These are phyloP conservation scores for Penicillium sp. DNA, from an alignment of 2,329 filamentous ascomycete species.

Conservation along the genomic window DNA sequence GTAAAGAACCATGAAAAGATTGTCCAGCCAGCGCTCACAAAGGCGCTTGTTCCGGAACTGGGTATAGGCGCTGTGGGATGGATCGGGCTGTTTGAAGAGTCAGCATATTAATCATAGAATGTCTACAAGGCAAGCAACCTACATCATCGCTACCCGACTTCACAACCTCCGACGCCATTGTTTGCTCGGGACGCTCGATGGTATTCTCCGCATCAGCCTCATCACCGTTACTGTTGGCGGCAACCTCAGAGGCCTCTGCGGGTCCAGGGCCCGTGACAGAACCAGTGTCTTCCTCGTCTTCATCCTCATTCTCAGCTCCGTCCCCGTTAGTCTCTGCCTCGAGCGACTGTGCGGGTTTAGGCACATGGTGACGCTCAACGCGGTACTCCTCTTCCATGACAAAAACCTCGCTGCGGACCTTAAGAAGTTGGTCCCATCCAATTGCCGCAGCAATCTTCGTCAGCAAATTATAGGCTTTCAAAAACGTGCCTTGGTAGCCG, in stretches of 20 bases:
- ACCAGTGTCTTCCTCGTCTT: conserved; percentile 28
- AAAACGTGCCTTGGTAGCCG: conserved; percentile 90
- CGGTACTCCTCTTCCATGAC: conserved; percentile 99
- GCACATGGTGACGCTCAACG: conserved; percentile 61
- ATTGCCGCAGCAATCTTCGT: conserved; percentile 97
- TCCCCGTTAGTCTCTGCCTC: conserved; percentile 34
- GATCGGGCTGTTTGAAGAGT: conserved; percentile 52
- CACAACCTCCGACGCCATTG: conserved; percentile 71
- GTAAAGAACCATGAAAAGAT: conserved; percentile 98
- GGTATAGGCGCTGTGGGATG: conserved; percentile 71
- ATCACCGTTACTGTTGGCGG: conserved; percentile 33
- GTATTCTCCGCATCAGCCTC: conserved; percentile 35
- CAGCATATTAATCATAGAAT: neutral
- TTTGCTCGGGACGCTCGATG: conserved; percentile 77
- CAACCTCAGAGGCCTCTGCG: conserved; percentile 25
- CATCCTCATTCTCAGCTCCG: conserved; percentile 28
- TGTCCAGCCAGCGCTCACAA: conserved; percentile 97
- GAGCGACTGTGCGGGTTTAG: conserved; percentile 75
- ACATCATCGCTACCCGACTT: conserved; percentile 74
- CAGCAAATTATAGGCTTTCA: conserved; percentile 88
- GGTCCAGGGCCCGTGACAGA: conserved; percentile 20
- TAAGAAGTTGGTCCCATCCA: conserved; percentile 93
- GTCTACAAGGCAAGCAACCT: conserved; percentile 28
- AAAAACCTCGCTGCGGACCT: conserved; percentile 93
- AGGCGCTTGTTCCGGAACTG: conserved; percentile 96